Evolutionary conservation across 1,284 basidiomycete species (phyloP).

Genomic region (Phellinidium pouzarii): DNA sequence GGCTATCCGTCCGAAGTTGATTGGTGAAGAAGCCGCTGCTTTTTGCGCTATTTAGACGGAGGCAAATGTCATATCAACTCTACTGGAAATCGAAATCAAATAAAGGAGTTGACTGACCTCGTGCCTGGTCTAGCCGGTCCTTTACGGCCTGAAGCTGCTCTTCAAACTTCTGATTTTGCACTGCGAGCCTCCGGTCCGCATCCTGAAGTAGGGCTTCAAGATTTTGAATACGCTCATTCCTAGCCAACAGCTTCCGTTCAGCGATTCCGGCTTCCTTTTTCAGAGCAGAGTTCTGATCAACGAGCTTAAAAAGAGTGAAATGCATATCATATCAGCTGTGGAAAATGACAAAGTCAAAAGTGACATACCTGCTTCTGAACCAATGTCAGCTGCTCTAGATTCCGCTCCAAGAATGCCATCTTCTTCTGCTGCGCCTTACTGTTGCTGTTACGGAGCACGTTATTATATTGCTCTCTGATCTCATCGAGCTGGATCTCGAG

Average conservation of each 20-base stretch:
- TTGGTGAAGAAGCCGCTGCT: conserved; percentile 56
- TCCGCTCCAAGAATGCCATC: conserved; percentile 97
- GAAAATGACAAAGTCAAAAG: conserved; percentile 5
- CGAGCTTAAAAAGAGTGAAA: conserved; percentile 59
- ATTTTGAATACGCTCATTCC: conserved; percentile 96
- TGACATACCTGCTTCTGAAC: conserved; percentile 88
- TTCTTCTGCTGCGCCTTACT: conserved; percentile 98
- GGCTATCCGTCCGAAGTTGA: conserved; percentile 90
- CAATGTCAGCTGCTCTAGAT: conserved; percentile 90
- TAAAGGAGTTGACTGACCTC: conserved; percentile 52
- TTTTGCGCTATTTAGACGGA: conserved; percentile 58
- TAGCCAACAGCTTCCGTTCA: conserved; percentile 90
- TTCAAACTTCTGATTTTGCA: conserved; percentile 95
- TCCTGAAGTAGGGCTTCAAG: conserved; percentile 90
- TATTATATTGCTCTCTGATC: conserved; percentile 98
- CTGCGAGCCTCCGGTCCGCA: conserved; percentile 83
- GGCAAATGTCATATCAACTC: not conserved
- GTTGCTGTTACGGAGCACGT: conserved; percentile 96
- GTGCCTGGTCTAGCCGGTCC: conserved; percentile 86
- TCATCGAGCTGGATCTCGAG: conserved; percentile 99
- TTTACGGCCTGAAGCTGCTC: conserved; percentile 87
- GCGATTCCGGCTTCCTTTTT: conserved; percentile 98
- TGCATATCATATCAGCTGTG: conserved; percentile 18
- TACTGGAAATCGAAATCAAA: conserved; percentile 6
- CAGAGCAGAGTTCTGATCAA: conserved; percentile 95